These are phyloP conservation scores for Diaporthe nobilis DNA, from an alignment of 2,329 filamentous ascomycete genomes.

Conservation along the genomic window DNA sequence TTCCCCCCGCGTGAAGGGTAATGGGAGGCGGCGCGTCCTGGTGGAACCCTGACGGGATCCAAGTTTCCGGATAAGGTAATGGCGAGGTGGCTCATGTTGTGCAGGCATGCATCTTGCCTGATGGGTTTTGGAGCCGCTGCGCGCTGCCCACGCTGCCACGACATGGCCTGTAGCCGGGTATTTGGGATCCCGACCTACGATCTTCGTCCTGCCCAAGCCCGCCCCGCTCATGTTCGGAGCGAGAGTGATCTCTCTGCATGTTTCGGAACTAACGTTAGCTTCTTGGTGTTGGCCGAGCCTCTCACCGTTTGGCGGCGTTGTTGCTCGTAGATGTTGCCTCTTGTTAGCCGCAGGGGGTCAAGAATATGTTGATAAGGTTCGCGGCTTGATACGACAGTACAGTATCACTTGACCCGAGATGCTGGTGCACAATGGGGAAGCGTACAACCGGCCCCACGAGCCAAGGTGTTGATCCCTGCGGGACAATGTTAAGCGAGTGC, in stretches of 20 bases:
- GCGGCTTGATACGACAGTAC: conserved; percentile 26
- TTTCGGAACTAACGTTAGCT: not conserved
- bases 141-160: too few species aligned
- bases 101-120: conserved; percentile 21
- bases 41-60: conserved; percentile 22
- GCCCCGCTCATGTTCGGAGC: not conserved
- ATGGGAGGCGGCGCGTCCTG: not conserved
- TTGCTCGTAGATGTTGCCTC: not conserved
- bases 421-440: conserved; percentile 25
- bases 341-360: not conserved
- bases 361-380: not conserved
- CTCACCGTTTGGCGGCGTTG: not conserved
- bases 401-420: conserved; percentile 33
- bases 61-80: conserved; percentile 11
- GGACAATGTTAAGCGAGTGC: conserved; percentile 6
- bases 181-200: not conserved
- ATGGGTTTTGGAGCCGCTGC: not conserved
- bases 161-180: too few species aligned
- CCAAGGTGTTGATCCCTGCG: conserved; percentile 16
- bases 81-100: conserved; percentile 12
- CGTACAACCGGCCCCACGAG: conserved; percentile 24
- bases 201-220: not conserved
- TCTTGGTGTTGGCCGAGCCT: not conserved
- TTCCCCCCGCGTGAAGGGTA: not conserved
- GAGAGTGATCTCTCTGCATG: not conserved